phyloP scores from a whole-genome alignment of 163 green algal species.

The Scenedesmus sp. region DNA sequence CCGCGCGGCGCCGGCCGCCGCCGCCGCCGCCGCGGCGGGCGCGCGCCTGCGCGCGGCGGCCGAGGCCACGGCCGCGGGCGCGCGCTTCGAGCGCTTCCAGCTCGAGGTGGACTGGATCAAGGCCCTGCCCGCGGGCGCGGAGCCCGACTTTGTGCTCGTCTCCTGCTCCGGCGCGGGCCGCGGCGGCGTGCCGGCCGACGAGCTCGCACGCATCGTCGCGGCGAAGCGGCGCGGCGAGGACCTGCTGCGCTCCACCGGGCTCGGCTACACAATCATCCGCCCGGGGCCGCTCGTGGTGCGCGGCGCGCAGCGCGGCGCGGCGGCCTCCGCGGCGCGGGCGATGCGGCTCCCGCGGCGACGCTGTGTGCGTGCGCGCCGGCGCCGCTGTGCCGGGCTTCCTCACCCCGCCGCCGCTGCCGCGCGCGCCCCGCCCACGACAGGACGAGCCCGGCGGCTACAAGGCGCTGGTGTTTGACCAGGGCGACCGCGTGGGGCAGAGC shows the following conservation, averaged over 20 bases:
- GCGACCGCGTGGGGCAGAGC: constrained; percentile 86
- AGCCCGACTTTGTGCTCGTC: constrained; percentile 95
- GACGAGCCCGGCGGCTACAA: constrained; percentile 96
- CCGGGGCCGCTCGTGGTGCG: constrained; percentile 63
- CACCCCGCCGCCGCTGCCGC: background rate
- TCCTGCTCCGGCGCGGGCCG: constrained; percentile 79
- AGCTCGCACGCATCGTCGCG: constrained; percentile 51
- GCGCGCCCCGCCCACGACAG: constrained; percentile 41
- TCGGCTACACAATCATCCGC: constrained; percentile 96
- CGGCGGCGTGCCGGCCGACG: constrained; percentile 44
- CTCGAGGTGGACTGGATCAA: constrained; percentile 81
- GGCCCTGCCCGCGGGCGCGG: constrained; percentile 68
- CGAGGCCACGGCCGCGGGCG: background rate
- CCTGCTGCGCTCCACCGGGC: constrained; percentile 81
- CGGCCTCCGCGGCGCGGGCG: no score
- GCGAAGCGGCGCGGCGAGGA: constrained; percentile 84
- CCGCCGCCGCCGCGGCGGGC: background rate
- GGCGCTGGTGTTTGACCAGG: constrained; percentile 97
- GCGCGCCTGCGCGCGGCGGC: constrained; percentile 6
- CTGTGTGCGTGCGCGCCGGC: no score
- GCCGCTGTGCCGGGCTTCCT: background rate
- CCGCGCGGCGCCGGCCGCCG: background rate
- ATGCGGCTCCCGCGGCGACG: no score
- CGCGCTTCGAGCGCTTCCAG: constrained; percentile 59
- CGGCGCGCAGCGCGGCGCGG: no score